Evolutionary conservation across 345 rosid genomes (phyloP).

Genomic region (Hypericum androsaemum): DNA sequence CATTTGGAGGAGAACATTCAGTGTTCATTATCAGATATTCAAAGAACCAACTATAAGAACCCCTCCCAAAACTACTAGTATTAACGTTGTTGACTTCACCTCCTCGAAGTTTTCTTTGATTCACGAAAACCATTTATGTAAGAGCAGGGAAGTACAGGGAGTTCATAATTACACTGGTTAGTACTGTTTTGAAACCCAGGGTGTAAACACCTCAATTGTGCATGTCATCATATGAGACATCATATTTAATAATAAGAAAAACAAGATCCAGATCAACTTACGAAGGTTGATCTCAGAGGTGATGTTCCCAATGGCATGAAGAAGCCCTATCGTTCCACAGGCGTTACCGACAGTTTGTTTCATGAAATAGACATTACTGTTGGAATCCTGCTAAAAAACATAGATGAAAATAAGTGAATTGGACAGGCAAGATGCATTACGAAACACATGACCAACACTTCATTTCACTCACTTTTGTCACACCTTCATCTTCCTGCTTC

Average conservation of each 20-base stretch:
- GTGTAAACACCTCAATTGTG: no score
- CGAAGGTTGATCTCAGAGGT: slow-evolving; percentile 64
- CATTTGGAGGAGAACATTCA: no score
- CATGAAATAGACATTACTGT: slow-evolving; percentile 76
- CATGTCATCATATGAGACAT: not conserved
- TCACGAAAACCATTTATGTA: no score
- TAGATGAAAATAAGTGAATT: not conserved
- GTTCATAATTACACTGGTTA: no score
- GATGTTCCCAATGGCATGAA: slow-evolving; percentile 85
- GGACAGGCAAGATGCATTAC: not conserved
- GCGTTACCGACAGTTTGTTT: slow-evolving; percentile 97
- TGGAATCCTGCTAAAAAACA: slow-evolving; percentile 37
- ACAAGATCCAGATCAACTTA: slow-evolving; percentile 24
- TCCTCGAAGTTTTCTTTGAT: no score
- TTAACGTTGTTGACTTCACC: no score
- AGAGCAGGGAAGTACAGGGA: no score
- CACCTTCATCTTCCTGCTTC: slow-evolving; percentile 49
- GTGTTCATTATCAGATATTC: no score
- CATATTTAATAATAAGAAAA: not conserved
- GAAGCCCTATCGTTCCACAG: slow-evolving; percentile 95
- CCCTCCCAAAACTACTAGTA: no score
- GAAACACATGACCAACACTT: not conserved
- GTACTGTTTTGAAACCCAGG: no score
- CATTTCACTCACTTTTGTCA: slow-evolving; percentile 32
- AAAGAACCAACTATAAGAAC: no score